Evolutionary conservation across 108 stramenopile genomes (phyloP).

Genomic region (Nitzschia sp.): DNA sequence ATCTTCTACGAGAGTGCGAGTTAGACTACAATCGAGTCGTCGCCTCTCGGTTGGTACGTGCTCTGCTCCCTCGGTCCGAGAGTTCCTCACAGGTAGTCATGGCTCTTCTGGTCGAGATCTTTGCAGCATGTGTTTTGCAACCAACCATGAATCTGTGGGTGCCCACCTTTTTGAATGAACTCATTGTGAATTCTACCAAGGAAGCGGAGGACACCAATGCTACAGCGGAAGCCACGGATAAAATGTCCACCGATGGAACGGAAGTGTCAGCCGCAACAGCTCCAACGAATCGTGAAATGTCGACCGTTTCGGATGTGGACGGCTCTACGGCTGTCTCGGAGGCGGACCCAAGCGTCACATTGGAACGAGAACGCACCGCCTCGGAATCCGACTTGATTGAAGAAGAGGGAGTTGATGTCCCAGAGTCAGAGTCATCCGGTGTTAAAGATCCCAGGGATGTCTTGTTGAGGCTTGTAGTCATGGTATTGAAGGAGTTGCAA

Average conservation of each 20-base stretch:
- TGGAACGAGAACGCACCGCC: not conserved
- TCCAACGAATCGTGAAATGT: not conserved
- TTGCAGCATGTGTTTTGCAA: constrained; percentile 55
- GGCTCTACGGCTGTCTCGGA: not conserved
- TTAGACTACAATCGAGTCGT: constrained; percentile 83
- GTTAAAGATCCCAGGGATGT: constrained; percentile 25
- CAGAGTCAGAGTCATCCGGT: not conserved
- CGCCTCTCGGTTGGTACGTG: constrained; percentile 58
- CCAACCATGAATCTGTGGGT: constrained; percentile 73
- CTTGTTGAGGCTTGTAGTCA: constrained; percentile 47
- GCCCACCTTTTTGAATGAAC: constrained; percentile 68
- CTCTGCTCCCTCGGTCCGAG: constrained; percentile 59
- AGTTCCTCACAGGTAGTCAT: constrained; percentile 58
- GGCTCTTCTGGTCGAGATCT: constrained; percentile 68
- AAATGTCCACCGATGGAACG: not conserved
- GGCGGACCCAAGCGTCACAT: not conserved
- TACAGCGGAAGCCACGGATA: not conserved
- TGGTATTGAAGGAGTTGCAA: constrained; percentile 64
- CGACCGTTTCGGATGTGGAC: not conserved
- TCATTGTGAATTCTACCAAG: constrained; percentile 42
- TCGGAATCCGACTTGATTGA: not conserved
- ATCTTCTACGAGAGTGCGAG: constrained; percentile 69
- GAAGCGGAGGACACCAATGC: constrained; percentile 13
- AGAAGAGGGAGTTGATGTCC: not conserved
- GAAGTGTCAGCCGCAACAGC: not conserved